Evolutionary conservation across 148 eudicot species (phyloP).

Genomic region (Linanthus parryae): DNA sequence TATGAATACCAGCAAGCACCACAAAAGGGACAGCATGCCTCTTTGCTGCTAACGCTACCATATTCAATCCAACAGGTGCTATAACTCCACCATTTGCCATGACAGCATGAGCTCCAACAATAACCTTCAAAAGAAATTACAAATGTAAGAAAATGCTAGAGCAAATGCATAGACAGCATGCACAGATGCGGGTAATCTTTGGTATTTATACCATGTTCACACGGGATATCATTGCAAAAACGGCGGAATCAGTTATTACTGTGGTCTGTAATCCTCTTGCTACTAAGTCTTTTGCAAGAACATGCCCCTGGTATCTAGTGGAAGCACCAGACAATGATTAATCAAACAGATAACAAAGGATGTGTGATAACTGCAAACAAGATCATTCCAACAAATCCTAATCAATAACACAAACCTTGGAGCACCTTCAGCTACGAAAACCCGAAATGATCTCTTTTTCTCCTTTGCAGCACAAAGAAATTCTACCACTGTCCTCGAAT

Average conservation of each 20-base stretch:
- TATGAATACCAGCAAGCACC: slow-evolving; percentile 94
- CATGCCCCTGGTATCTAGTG: slow-evolving; percentile 88
- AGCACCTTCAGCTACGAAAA: slow-evolving; percentile 98
- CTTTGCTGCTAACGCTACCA: slow-evolving; percentile 98
- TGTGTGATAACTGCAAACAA: neutral
- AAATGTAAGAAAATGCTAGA: neutral
- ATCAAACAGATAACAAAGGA: neutral
- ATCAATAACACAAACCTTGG: slow-evolving; percentile 54
- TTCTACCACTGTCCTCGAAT: slow-evolving; percentile 88
- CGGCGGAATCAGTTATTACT: slow-evolving; percentile 94
- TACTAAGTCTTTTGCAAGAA: slow-evolving; percentile 87
- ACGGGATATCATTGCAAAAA: slow-evolving; percentile 98
- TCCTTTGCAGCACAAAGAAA: slow-evolving; percentile 98
- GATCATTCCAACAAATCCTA: neutral
- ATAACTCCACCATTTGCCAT: slow-evolving; percentile 99
- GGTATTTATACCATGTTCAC: slow-evolving; percentile 76
- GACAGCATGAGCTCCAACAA: slow-evolving; percentile 99
- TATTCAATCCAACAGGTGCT: slow-evolving; percentile 96
- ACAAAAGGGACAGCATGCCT: slow-evolving; percentile 99
- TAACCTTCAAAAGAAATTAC: slow-evolving; percentile 43
- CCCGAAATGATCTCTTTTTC: slow-evolving; percentile 90
- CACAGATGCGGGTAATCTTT: neutral
- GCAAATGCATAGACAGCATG: neutral
- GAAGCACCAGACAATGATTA: slow-evolving; percentile 6
- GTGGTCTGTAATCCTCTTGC: slow-evolving; percentile 91